Base-by-base conservation (phyloP, 345 rosid species). In the Syzygium aromaticum region DNA sequence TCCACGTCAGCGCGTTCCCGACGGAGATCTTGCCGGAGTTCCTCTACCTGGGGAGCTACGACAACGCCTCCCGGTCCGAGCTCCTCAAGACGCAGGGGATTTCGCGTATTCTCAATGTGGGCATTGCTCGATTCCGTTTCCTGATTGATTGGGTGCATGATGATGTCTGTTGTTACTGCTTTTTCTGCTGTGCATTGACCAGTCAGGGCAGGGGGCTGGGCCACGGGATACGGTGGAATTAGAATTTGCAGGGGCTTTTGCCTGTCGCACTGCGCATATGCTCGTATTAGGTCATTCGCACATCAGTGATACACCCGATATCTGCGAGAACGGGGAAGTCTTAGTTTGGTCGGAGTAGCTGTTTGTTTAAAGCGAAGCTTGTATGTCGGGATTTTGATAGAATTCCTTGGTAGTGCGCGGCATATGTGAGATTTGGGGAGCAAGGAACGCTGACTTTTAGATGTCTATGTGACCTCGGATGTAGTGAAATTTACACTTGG, bases 51-150 rank as follows among this genome's bases (percentile, higher is more conserved):
- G 99, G 99, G 1, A 96, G 98, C 92, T 98, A 98, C 92, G 98
- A 98, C 90, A 95, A 98, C 97, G 99, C 99, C 61, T 98, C 99
- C 78, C 96, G 98, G 86, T 94, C 99, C 27, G 99, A 96, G 92
- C 93, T 98, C 78, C 99, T 98, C 86, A 95, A 95, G 90, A 88
- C 98, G 86, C 98, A 92, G 86, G 98, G 99, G 84, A 96, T 98
- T 54, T 89, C 98, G 88, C 96, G 96, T 49, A 89, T 96, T 85
- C 99, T 98, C 90, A 98, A 98, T 92, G 99, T 98, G 78, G 91
- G 93, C 82, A 77, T 19, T 13, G 9, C 8, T n/a, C n/a, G 61
- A 88, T 17, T 54, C 11, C 9, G 43, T 77, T 33, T 33, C 54
- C 51, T 49, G 3, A 51, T 61, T 67, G 54, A 21, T 86, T 23